Base-by-base conservation (phyloP, 768 basidiomycete genomes). In the Butyriboletus loyo region DNA sequence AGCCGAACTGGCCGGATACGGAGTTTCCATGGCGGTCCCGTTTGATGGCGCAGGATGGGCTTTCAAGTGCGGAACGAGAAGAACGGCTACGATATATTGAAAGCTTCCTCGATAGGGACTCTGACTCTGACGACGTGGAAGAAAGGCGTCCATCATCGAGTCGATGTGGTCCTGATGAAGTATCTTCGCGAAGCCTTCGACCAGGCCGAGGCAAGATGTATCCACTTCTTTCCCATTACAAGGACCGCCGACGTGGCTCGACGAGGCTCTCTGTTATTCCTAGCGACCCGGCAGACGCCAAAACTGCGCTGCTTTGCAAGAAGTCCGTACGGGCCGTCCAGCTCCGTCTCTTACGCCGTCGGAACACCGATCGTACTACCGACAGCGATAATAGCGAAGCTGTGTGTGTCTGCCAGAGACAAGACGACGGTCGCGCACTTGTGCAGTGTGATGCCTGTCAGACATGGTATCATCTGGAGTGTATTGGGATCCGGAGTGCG, bases 361-460 rank as follows among this genome's bases (percentile, higher is more conserved):
- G 75, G 54, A 70, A 74, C 56, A 65, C 76, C 58, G 58, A 58
- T 27, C 58, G 42, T 32, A 28, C 28, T 31, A 71, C 72, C 6
- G 73, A 75, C 14, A 74, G 72, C 11, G 75, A 75, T 13, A 78
- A 78, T 6, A 78, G 78, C 11, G 79, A 80, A 43, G 67, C 77
- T 17, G 61, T 84, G 17, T 92, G 90, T 64, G 74, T 87, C 25
- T 92, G 89, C 64, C 69, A 73, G 38, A 85, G 83, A 17, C 73
- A 70, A 46, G 85, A 87, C 59, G 86, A 89, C 53, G 89, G 85
- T 4, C 74, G 85, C n/a, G 79, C 83, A 52, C 75, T 89, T 41
- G 91, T 92, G 30, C 90, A 91, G 61, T 93, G 90, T 58, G 89
- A 92, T 60, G 76, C 77, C 5, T 93, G 90, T 66, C 75, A 81